These are phyloP conservation scores for Polytrichum formosum DNA, from an alignment of 225 moss, liverwort and hornwort genomes.

Conservation along the genomic window DNA sequence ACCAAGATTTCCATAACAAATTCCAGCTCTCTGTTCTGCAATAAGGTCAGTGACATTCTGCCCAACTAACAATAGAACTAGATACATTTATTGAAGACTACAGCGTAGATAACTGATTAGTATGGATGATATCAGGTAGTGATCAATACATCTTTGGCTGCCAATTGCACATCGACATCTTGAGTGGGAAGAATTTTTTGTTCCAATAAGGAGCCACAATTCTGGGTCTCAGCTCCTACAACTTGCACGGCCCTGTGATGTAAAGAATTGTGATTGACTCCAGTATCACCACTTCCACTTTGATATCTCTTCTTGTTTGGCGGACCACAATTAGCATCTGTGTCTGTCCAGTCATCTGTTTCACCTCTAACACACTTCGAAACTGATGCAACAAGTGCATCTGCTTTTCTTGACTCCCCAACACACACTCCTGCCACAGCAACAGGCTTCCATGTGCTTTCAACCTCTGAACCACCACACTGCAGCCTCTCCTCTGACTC, in stretches of 20 bases:
- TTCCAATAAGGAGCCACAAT: constrained; percentile 8
- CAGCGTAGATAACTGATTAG: neutral
- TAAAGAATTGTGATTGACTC: constrained; percentile 18
- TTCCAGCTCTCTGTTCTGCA: constrained; percentile 2
- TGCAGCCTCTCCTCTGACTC: constrained; percentile 58
- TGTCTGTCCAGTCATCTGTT: constrained; percentile 24
- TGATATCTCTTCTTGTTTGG: constrained; percentile 33
- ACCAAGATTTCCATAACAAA: too few species aligned
- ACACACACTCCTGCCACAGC: constrained; percentile 4
- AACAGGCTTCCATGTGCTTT: constrained; percentile 55
- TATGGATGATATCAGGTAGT: neutral
- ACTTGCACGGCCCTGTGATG: constrained; percentile 16
- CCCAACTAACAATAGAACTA: too few species aligned
- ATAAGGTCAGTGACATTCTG: neutral
- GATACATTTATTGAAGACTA: too few species aligned
- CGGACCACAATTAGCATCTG: constrained; percentile 11
- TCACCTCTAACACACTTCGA: constrained; percentile 27
- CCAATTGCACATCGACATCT: constrained; percentile 30
- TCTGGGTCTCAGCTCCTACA: constrained; percentile 12
- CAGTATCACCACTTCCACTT: constrained; percentile 27
- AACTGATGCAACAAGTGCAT: constrained; percentile 22
- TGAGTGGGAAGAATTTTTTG: constrained; percentile 9
- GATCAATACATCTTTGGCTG: constrained; percentile 22
- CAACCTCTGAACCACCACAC: constrained; percentile 47
- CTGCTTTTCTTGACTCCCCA: constrained; percentile 21